These are phyloP conservation scores for Aspergillus latus DNA, from an alignment of 2,329 filamentous ascomycete species.

Conservation along the genomic window DNA sequence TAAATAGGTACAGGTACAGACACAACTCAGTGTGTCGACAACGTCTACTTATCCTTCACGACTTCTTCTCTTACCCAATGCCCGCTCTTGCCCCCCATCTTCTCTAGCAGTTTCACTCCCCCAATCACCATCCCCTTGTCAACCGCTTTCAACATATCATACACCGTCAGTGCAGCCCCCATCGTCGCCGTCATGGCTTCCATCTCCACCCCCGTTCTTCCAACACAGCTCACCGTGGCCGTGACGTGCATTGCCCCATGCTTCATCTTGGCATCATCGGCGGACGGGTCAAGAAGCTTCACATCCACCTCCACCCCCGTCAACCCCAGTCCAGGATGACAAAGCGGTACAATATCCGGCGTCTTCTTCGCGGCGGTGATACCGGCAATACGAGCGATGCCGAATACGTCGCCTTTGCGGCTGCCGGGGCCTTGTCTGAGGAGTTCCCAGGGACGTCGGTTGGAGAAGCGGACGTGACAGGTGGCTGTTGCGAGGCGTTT, in stretches of 20 bases:
- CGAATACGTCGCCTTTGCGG: slow-evolving; percentile 89
- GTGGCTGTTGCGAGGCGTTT: slow-evolving; percentile 71
- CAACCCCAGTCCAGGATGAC: slow-evolving; percentile 74
- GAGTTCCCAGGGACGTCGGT: slow-evolving; percentile 58
- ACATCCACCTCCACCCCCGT: slow-evolving; percentile 73
- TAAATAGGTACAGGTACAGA: no score
- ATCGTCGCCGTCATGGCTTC: slow-evolving; percentile 85
- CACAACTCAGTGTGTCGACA: no score
- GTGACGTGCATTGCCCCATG: slow-evolving; percentile 63
- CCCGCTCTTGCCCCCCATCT: slow-evolving; percentile 83
- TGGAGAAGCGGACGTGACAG: slow-evolving; percentile 72
- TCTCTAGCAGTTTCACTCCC: slow-evolving; percentile 68
- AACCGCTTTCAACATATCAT: slow-evolving; percentile 97
- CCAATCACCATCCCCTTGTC: slow-evolving; percentile 77
- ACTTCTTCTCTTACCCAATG: slow-evolving; percentile 56
- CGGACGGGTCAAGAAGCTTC: slow-evolving; percentile 29
- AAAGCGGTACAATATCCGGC: slow-evolving; percentile 80
- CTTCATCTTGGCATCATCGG: slow-evolving; percentile 5
- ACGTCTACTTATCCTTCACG: slow-evolving; percentile 6
- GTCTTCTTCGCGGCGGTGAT: slow-evolving; percentile 95
- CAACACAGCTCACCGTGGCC: slow-evolving; percentile 76
- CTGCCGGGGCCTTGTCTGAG: slow-evolving; percentile 67
- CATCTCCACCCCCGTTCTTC: slow-evolving; percentile 96
- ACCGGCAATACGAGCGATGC: slow-evolving; percentile 81
- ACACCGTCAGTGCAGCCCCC: slow-evolving; percentile 81